Conservation (phyloP, 441 rosid species). For the Eruca vesicaria region DNA sequence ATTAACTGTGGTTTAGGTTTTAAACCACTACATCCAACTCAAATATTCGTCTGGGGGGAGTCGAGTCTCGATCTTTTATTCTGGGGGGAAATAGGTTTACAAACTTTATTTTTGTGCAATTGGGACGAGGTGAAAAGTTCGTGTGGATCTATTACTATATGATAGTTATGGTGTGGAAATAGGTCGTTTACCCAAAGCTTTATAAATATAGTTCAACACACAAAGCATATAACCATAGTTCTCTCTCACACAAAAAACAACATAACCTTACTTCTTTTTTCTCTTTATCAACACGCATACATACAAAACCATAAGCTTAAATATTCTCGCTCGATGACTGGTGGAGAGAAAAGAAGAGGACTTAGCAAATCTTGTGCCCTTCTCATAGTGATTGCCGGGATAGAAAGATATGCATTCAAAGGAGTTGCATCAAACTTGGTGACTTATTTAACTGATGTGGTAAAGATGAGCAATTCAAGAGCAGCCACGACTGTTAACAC, state of each 20-base stretch:
- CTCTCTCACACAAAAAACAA: constrained; percentile 7
- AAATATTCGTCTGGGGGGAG: too few relatives aligned
- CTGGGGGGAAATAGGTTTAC: too few relatives aligned
- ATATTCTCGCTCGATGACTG: constrained; percentile 38
- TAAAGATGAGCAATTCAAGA: constrained; percentile 68
- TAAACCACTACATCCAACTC: too few relatives aligned
- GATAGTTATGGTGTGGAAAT: too few relatives aligned
- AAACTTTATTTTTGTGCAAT: too few relatives aligned
- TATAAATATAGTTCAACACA: constrained; percentile 29
- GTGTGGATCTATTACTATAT: too few relatives aligned
- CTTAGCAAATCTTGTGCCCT: constrained; percentile 72
- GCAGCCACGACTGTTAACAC: constrained; percentile 86
- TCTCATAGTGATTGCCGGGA: constrained; percentile 84
- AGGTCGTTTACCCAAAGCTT: constrained; percentile 14
- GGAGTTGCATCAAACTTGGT: constrained; percentile 93
- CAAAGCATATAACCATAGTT: constrained; percentile 28
- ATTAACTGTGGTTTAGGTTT: too few relatives aligned
- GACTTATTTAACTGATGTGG: constrained; percentile 75
- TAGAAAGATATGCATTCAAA: constrained; percentile 94
- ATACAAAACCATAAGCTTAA: constrained; percentile 10
- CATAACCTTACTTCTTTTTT: constrained; percentile 18
- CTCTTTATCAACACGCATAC: not conserved
- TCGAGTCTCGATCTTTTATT: too few relatives aligned
- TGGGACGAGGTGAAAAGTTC: too few relatives aligned
- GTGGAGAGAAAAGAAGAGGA: constrained; percentile 40